phyloP scores from a whole-genome alignment of 257 asterid species.

The Solanum arcanum region DNA sequence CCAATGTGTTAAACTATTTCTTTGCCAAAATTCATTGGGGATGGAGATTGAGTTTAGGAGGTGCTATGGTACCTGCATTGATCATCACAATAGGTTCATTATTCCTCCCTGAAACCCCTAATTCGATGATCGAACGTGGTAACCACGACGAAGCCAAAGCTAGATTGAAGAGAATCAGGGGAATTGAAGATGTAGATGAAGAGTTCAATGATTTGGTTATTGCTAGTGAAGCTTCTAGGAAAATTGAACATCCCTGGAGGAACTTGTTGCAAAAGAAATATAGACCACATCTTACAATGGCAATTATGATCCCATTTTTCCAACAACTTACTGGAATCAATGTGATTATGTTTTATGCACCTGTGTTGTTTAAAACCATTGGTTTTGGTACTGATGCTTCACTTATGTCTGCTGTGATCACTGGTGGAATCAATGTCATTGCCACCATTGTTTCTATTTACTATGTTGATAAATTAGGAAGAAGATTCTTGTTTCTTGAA shows the following conservation, averaged over 20 bases:
- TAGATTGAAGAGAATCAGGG: constrained; percentile 42
- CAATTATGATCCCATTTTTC: constrained; percentile 54
- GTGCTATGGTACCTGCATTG: constrained; percentile 76
- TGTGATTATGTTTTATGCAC: constrained; percentile 76
- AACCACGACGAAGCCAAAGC: constrained; percentile 32
- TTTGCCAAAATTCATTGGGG: constrained; percentile 56
- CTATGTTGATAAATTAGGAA: constrained; percentile 68
- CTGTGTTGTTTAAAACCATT: constrained; percentile 59
- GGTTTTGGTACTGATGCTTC: constrained; percentile 54
- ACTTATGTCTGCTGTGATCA: constrained; percentile 33
- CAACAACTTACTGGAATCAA: constrained; percentile 83
- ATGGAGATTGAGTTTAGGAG: constrained; percentile 78
- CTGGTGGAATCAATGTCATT: constrained; percentile 44
- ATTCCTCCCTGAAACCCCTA: constrained; percentile 80
- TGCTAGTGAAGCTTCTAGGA: constrained; percentile 54
- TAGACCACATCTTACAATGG: constrained; percentile 77
- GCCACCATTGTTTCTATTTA: constrained; percentile 52
- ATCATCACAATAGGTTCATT: constrained; percentile 59
- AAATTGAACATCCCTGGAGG: constrained; percentile 63
- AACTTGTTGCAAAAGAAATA: constrained; percentile 49
- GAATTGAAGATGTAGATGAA: constrained; percentile 40
- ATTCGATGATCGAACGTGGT: constrained; percentile 76
- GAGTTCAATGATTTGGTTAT: constrained; percentile 62
- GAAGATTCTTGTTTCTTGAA: constrained; percentile 55
- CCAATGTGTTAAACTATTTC: constrained; percentile 44